phyloP scores from a whole-genome alignment of 345 rosid genomes.

The Syzygium aqueum region DNA sequence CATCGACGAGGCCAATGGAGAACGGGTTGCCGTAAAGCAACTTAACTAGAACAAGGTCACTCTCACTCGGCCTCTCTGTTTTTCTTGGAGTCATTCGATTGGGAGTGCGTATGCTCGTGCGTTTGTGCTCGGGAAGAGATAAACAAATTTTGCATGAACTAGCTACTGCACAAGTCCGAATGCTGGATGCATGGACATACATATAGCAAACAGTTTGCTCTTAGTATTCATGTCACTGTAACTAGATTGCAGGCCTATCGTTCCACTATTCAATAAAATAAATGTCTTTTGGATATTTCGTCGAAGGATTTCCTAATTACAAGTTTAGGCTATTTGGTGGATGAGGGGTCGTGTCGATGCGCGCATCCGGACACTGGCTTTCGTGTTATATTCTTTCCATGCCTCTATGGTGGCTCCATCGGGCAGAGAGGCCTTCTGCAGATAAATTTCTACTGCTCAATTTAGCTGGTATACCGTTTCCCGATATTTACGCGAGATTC shows the following conservation, averaged over 20 bases:
- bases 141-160: not conserved
- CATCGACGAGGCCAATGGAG: slow-evolving; percentile 43
- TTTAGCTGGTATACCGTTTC: not conserved
- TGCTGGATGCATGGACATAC: not conserved
- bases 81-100: not conserved
- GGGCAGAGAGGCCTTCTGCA: not conserved
- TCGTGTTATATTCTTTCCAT: accelerated
- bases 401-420: not conserved
- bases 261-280: not conserved
- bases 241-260: not conserved
- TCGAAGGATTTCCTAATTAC: not conserved
- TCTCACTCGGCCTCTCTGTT: not conserved
- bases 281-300: not conserved
- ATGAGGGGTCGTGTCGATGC: not conserved
- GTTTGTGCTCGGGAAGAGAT: not conserved
- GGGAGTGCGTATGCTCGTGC: not conserved
- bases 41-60: slow-evolving; percentile 72
- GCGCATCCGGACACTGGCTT: accelerated
- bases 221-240: not conserved
- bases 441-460: not conserved
- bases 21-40: slow-evolving; percentile 71
- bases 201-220: not conserved
- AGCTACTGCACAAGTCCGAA: not conserved
- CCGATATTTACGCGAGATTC: accelerated
- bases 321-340: not conserved